Percentiles rank a stretch among this genome's conserved stretches.
phyloP scores from a whole-genome alignment of 768 basidiomycete species.

The Artomyces pyxidatus region DNA sequence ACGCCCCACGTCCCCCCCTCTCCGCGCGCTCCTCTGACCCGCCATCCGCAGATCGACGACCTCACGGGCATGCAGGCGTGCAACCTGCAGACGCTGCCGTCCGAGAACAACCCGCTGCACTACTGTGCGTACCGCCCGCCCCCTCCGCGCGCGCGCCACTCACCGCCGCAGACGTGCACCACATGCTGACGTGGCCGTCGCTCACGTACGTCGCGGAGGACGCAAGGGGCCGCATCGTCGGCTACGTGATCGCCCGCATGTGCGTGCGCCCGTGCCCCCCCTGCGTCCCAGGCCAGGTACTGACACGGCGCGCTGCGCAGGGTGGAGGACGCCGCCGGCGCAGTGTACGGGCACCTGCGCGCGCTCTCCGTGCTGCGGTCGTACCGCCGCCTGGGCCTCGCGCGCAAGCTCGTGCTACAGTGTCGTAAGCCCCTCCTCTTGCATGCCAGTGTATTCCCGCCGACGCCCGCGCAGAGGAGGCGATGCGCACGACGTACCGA shows the following conservation, averaged over 20 bases:
- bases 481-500: constrained; percentile 84
- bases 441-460: no score
- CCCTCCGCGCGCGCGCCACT: no score
- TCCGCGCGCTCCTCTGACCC: no score
- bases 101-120: constrained; percentile 85
- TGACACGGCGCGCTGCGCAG: no score
- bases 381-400: constrained; percentile 85
- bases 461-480: constrained; percentile 61
- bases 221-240: constrained; percentile 80
- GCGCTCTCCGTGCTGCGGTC: constrained; percentile 91
- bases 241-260: constrained; percentile 95
- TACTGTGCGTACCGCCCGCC: constrained; percentile 48
- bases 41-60: constrained; percentile 82
- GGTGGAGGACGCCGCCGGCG: constrained; percentile 54
- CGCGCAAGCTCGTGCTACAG: constrained; percentile 91
- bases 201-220: constrained; percentile 92
- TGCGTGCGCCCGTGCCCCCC: constrained; percentile 21
- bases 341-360: constrained; percentile 86
- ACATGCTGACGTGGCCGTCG: constrained; percentile 87
- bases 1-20: constrained; percentile 5
- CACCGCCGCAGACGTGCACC: constrained; percentile 72
- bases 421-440: no score
- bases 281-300: background rate
- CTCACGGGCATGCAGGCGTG: constrained; percentile 89
- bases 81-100: constrained; percentile 87